Conservation (phyloP, 768 basidiomycete genomes). For the Crepidotus variabilis region DNA sequence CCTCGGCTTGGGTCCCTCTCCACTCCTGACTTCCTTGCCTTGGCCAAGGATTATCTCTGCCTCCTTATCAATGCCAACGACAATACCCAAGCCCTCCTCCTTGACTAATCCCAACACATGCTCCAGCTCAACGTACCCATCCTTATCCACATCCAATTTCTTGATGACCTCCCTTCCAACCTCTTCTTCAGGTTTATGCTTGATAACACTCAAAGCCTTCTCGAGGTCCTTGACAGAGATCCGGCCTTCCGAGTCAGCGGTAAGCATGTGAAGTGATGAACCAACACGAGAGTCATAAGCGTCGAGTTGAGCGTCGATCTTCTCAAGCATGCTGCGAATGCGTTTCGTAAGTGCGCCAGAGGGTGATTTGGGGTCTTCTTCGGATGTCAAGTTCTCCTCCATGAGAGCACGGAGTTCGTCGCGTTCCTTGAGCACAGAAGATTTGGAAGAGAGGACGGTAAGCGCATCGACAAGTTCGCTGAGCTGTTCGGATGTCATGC, state of each 20-base stretch:
- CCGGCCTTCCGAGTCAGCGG: slow-evolving; percentile 79
- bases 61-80: slow-evolving; percentile 62
- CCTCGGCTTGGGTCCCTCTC: slow-evolving; percentile 54
- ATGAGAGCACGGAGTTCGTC: slow-evolving; percentile 88
- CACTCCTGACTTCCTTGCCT: slow-evolving; percentile 74
- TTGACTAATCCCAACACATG: slow-evolving; percentile 87
- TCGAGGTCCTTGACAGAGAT: slow-evolving; percentile 87
- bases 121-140: slow-evolving; percentile 93
- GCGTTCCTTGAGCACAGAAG: slow-evolving; percentile 93
- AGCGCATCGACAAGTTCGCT: slow-evolving; percentile 92
- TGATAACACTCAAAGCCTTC: slow-evolving; percentile 89
- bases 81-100: slow-evolving; percentile 79
- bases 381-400: slow-evolving; percentile 88
- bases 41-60: slow-evolving; percentile 81
- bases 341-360: slow-evolving; percentile 72
- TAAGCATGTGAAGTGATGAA: slow-evolving; percentile 80
- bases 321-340: slow-evolving; percentile 92
- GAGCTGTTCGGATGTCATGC: slow-evolving; percentile 96
- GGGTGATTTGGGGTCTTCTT: slow-evolving; percentile 52
- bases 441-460: slow-evolving; percentile 87
- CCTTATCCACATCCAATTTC: slow-evolving; percentile 94
- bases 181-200: slow-evolving; percentile 88
- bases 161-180: slow-evolving; percentile 83
- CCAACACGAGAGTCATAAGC: slow-evolving; percentile 90
- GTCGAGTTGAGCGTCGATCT: slow-evolving; percentile 89